Evolutionary conservation across 805 yeast genomes (phyloP).

Genomic region (Metschnikowia amazonensis): DNA sequence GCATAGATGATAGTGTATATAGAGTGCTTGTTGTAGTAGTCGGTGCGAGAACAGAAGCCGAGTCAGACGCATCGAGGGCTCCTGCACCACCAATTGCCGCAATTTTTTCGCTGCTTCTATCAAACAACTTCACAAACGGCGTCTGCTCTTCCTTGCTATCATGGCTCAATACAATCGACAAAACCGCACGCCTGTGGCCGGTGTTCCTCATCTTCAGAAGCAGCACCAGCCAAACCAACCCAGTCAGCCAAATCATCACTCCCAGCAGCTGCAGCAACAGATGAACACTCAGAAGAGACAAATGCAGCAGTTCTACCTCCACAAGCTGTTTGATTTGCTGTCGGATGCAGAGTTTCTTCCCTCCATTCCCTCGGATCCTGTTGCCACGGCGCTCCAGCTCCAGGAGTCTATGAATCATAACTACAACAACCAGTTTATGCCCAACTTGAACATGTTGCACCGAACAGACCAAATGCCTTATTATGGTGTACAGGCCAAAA

Average conservation of each 20-base stretch:
- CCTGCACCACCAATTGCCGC: slow-evolving; percentile 19
- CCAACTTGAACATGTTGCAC: slow-evolving; percentile 7
- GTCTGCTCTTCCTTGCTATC: neutral
- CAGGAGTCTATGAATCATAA: slow-evolving; percentile 12
- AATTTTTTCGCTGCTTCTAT: slow-evolving; percentile 15
- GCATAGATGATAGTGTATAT: neutral
- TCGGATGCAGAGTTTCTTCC: slow-evolving; percentile 64
- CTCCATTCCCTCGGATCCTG: slow-evolving; percentile 21
- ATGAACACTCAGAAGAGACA: slow-evolving; percentile 29
- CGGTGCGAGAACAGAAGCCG: neutral
- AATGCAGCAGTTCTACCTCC: slow-evolving; percentile 44
- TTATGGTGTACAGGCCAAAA: slow-evolving; percentile 14
- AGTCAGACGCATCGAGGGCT: neutral
- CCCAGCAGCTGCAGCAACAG: slow-evolving; percentile 15
- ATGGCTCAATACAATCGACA: slow-evolving; percentile 13
- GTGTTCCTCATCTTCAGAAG: neutral
- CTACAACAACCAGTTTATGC: slow-evolving; percentile 8
- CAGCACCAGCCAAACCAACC: slow-evolving; percentile 1
- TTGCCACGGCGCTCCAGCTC: slow-evolving; percentile 15
- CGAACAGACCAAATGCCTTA: slow-evolving; percentile 14
- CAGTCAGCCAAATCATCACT: slow-evolving; percentile 1
- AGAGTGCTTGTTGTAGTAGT: neutral
- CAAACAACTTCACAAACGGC: slow-evolving; percentile 2
- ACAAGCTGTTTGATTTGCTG: slow-evolving; percentile 66
- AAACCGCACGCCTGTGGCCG: slow-evolving; percentile 2